Conservation (phyloP, 2,329 filamentous ascomycete species). For the Stemphylium beticola region DNA sequence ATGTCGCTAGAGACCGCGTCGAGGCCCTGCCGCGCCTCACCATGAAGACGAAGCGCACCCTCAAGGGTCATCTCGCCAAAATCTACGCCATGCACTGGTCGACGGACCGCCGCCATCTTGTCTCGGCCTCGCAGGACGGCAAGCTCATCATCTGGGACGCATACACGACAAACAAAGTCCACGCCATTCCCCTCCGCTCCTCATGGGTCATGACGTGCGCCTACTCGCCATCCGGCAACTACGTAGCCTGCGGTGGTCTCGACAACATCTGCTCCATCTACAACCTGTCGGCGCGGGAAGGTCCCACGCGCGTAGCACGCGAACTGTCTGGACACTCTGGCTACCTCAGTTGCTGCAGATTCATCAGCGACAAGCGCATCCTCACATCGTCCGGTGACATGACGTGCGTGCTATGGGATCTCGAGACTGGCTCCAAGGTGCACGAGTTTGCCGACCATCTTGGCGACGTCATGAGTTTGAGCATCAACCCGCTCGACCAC, state of each 20-base stretch:
- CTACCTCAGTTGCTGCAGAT: slow-evolving; percentile 97
- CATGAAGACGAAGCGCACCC: slow-evolving; percentile 96
- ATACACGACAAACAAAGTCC: slow-evolving; percentile 99
- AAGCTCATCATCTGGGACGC: slow-evolving; percentile 99
- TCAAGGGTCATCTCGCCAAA: slow-evolving; percentile 98
- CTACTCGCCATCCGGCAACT: slow-evolving; percentile 97
- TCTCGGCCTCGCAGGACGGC: slow-evolving; percentile 97
- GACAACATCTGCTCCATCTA: slow-evolving; percentile 99
- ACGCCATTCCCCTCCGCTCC: slow-evolving; percentile 94
- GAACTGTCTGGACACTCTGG: slow-evolving; percentile 97
- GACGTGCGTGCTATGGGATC: slow-evolving; percentile 99
- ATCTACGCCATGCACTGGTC: slow-evolving; percentile 99
- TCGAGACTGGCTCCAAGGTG: slow-evolving; percentile 95
- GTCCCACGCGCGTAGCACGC: slow-evolving; percentile 93
- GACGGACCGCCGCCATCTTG: slow-evolving; percentile 93
- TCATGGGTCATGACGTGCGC: slow-evolving; percentile 99
- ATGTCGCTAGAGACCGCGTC: slow-evolving; percentile 89
- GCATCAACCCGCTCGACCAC: slow-evolving; percentile 98
- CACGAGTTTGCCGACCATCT: slow-evolving; percentile 98
- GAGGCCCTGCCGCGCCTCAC: slow-evolving; percentile 90
- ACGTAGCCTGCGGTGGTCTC: slow-evolving; percentile 95
- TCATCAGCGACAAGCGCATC: slow-evolving; percentile 98
- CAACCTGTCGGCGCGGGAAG: slow-evolving; percentile 95
- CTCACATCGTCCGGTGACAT: slow-evolving; percentile 98
- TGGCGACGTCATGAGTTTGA: slow-evolving; percentile 99